Conservation (phyloP, 768 basidiomycete species). For the Lyophyllum shimeji region DNA sequence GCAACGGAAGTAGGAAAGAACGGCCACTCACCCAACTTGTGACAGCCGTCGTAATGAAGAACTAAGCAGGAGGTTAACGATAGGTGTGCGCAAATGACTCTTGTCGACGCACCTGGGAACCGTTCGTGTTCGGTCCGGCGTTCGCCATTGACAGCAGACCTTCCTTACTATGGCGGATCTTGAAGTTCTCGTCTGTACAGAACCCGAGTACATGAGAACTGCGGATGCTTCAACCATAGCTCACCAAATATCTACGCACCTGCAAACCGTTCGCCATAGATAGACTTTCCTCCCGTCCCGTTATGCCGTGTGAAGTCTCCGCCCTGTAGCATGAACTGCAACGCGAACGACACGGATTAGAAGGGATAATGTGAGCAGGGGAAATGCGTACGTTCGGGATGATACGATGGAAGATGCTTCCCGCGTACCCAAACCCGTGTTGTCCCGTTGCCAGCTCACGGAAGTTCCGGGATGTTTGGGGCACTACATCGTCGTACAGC, state of each 20-base stretch:
- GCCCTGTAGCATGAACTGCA: conserved; percentile 81
- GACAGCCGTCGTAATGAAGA: conserved; percentile 74
- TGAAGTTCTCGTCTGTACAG: conserved; percentile 67
- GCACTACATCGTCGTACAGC: conserved; percentile 81
- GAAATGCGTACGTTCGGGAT: conserved; percentile 55
- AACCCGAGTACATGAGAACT: neutral
- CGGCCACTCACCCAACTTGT: conserved; percentile 55
- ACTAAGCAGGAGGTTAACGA: conserved; percentile 33
- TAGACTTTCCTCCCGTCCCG: conserved; percentile 82
- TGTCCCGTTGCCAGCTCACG: conserved; percentile 72
- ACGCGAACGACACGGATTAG: neutral
- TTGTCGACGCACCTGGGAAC: conserved; percentile 57
- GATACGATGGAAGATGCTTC: conserved; percentile 69
- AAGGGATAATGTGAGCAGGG: neutral
- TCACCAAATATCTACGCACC: conserved; percentile 46
- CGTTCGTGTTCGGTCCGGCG: conserved; percentile 79
- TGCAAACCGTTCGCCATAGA: conserved; percentile 79
- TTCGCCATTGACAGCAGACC: conserved; percentile 86
- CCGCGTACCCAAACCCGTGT: conserved; percentile 71
- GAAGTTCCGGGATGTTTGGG: conserved; percentile 79
- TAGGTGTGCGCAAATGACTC: neutral
- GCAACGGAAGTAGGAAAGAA: neutral
- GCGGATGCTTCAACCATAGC: neutral
- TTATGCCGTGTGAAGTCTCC: conserved; percentile 80
- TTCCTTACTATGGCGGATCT: conserved; percentile 57